phyloP scores from a whole-genome alignment of 2,329 filamentous ascomycete species.

The Aspergillus ibericus region DNA sequence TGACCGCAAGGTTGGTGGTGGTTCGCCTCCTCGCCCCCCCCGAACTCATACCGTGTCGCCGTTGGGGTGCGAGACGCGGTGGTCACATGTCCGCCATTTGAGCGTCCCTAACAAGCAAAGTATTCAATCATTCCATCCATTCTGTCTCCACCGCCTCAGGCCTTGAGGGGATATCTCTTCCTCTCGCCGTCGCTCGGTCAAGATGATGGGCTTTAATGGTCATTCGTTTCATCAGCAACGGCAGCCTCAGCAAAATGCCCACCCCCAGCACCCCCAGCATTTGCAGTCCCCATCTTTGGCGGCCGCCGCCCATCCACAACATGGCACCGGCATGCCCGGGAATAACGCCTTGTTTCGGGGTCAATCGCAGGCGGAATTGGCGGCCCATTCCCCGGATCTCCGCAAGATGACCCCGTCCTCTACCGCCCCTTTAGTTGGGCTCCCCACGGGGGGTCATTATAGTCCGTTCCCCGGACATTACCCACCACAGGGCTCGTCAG shows the following conservation, averaged over 20 bases:
- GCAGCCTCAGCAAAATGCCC: conserved; percentile 26
- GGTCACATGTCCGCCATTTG: conserved; percentile 18
- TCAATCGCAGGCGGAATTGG: conserved; percentile 28
- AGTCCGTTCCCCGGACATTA: conserved; percentile 31
- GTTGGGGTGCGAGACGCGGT: conserved; percentile 6
- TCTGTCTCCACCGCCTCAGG: background rate
- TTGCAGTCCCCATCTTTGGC: conserved; percentile 33
- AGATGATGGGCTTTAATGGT: conserved; percentile 40
- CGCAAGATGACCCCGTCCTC: conserved; percentile 36
- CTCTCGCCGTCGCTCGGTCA: conserved; percentile 7
- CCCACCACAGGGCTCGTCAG: conserved; percentile 29
- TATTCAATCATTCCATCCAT: background rate
- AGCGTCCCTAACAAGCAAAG: background rate
- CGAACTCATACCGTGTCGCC: background rate
- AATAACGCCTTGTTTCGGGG: conserved; percentile 30
- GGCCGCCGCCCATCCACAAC: conserved; percentile 26
- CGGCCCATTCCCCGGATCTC: conserved; percentile 31
- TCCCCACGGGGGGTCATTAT: conserved; percentile 29
- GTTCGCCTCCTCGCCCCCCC: background rate
- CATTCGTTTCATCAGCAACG: conserved; percentile 30
- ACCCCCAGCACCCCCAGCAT: conserved; percentile 24
- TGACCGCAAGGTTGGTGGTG: too few species aligned
- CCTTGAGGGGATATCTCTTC: background rate
- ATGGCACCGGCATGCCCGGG: conserved; percentile 26
- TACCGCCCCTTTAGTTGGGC: conserved; percentile 30